phyloP scores from a whole-genome alignment of 768 basidiomycete species.

The Boletus vermiculosoides region DNA sequence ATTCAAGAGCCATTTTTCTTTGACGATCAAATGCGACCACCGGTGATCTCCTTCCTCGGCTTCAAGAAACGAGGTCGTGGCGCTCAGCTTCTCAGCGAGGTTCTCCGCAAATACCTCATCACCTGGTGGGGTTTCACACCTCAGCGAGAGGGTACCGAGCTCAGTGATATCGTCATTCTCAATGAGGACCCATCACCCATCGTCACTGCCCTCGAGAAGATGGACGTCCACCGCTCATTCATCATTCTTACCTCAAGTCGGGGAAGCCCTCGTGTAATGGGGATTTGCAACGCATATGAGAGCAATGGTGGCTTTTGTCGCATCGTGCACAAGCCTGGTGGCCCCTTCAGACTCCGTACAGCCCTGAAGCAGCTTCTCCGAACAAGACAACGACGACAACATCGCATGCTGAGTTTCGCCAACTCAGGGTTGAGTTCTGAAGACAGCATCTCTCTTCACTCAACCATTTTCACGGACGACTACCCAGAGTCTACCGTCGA shows the following conservation, averaged over 20 bases:
- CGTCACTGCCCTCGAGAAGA: constrained; percentile 51
- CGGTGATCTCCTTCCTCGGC: constrained; percentile 65
- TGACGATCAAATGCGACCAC: constrained; percentile 40
- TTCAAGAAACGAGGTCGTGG: constrained; percentile 69
- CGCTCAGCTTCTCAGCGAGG: constrained; percentile 59
- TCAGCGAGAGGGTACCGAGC: constrained; percentile 37
- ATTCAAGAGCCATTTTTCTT: constrained; percentile 48
- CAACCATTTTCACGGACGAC: constrained; percentile 31
- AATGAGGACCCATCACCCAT: constrained; percentile 74
- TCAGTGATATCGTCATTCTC: constrained; percentile 73
- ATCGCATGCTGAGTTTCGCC: constrained; percentile 21
- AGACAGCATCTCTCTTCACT: constrained; percentile 28
- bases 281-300: constrained; percentile 68
- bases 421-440: constrained; percentile 22
- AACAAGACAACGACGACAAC: constrained; percentile 31
- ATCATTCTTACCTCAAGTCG: constrained; percentile 73
- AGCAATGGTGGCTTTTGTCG: constrained; percentile 83
- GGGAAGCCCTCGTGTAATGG: constrained; percentile 61
- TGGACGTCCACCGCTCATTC: constrained; percentile 62
- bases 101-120: constrained; percentile 63
- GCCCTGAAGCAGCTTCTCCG: constrained; percentile 52
- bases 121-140: constrained; percentile 76
- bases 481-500: constrained; percentile 12
- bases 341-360: constrained; percentile 69
- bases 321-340: constrained; percentile 86